These are phyloP conservation scores for Aspergillus udagawae DNA, from an alignment of 2,329 filamentous ascomycete genomes.

Conservation along the genomic window DNA sequence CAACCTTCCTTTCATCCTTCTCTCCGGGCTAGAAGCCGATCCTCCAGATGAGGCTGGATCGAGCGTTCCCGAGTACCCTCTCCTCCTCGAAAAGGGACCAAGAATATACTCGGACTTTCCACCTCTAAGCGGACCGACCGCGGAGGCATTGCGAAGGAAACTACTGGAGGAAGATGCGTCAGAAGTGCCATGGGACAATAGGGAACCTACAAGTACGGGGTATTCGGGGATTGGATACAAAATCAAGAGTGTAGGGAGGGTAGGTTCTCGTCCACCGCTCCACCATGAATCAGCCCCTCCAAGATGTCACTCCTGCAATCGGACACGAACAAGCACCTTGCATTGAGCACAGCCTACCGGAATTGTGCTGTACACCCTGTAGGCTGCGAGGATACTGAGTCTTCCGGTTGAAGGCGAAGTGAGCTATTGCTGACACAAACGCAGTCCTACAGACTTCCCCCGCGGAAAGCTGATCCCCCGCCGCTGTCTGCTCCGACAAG, in stretches of 20 bases:
- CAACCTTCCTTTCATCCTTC: constrained; percentile 77
- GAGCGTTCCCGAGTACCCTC: constrained; percentile 43
- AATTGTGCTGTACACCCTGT: not conserved
- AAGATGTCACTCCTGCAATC: not conserved
- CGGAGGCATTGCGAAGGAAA: constrained; percentile 60
- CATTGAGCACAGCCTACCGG: not conserved
- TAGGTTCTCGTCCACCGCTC: constrained; percentile 51
- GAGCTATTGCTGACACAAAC: constrained; percentile 13
- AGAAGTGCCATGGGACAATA: constrained; percentile 62
- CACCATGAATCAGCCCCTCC: not conserved
- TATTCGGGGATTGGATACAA: constrained; percentile 57
- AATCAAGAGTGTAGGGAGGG: constrained; percentile 73
- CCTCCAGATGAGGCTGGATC: constrained; percentile 29
- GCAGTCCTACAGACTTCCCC: constrained; percentile 54
- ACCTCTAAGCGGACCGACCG: constrained; percentile 60
- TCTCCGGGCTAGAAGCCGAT: constrained; percentile 65
- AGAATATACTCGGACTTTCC: constrained; percentile 69
- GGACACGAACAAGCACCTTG: not conserved
- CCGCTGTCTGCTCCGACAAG: constrained; percentile 47
- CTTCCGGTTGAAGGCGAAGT: not conserved
- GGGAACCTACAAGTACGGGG: constrained; percentile 46
- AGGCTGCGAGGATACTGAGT: not conserved
- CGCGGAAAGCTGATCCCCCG: constrained; percentile 59
- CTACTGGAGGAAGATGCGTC: constrained; percentile 64
- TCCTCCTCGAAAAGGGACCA: constrained; percentile 54